These are phyloP conservation scores for Lactarius vividus DNA, from an alignment of 768 basidiomycete genomes.

Conservation along the genomic window DNA sequence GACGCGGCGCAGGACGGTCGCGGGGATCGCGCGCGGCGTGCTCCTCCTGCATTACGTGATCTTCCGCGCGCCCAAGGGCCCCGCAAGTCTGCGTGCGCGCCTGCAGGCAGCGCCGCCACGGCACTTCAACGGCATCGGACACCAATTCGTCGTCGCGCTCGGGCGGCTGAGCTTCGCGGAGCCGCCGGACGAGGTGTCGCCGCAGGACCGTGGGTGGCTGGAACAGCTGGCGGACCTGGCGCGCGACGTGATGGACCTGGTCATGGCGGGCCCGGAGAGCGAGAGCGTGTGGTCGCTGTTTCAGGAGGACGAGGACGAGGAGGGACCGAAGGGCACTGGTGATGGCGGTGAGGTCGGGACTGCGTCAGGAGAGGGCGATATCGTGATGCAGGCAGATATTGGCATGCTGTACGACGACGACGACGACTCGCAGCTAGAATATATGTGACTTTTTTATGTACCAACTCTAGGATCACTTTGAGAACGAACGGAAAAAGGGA, in stretches of 20 bases:
- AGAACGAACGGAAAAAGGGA: background rate
- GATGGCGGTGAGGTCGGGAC: background rate
- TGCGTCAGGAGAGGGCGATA: slow-evolving; percentile 2
- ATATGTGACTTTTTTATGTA: background rate
- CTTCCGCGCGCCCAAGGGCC: slow-evolving; percentile 40
- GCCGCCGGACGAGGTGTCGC: slow-evolving; percentile 30
- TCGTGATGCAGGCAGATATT: slow-evolving; percentile 1
- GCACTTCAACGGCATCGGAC: slow-evolving; percentile 57
- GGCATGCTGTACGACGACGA: slow-evolving; percentile 1
- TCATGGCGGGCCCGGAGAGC: slow-evolving; percentile 34
- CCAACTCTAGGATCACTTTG: no score
- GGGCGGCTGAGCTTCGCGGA: slow-evolving; percentile 67
- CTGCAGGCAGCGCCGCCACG: slow-evolving; percentile 54
- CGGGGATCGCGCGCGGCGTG: slow-evolving; percentile 50
- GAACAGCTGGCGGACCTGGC: slow-evolving; percentile 33
- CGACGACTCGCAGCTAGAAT: background rate
- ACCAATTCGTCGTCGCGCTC: slow-evolving; percentile 74
- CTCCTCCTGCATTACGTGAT: slow-evolving; percentile 65
- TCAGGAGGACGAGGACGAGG: slow-evolving; percentile 28
- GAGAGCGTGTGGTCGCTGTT: slow-evolving; percentile 35
- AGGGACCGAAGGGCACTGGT: background rate
- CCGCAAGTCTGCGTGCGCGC: slow-evolving; percentile 50
- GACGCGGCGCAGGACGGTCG: slow-evolving; percentile 43
- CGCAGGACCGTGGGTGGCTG: slow-evolving; percentile 25
- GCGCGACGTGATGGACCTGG: slow-evolving; percentile 33